Percentiles rank a stretch among this genome's conserved stretches.
These are phyloP conservation scores for Diospyros lotus DNA, from an alignment of 148 eudicot genomes.

Conservation along the genomic window DNA sequence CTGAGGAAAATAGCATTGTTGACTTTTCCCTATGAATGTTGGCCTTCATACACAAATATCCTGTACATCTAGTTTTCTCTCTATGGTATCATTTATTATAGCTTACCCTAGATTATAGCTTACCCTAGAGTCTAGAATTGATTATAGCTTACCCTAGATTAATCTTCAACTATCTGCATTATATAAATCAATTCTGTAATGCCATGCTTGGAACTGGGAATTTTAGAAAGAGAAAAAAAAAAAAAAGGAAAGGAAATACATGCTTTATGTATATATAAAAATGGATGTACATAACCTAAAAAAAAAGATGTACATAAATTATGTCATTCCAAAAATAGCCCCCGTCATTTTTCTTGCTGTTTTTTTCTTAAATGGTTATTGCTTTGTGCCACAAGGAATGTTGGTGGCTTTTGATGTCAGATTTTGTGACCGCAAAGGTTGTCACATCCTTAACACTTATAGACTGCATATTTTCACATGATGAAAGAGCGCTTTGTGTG, in stretches of 20 bases:
- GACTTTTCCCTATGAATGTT: neutral
- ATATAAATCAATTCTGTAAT: neutral
- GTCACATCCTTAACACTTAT: neutral
- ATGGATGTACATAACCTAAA: too few species aligned
- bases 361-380: neutral
- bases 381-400: neutral
- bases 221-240: too few species aligned
- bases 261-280: too few species aligned
- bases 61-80: neutral
- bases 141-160: neutral
- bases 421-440: neutral
- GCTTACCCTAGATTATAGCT: constrained; percentile 1
- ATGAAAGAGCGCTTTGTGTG: neutral
- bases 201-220: too few species aligned
- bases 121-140: neutral
- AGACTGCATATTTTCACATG: neutral
- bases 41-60: neutral
- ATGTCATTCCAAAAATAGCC: too few species aligned
- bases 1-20: neutral
- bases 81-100: neutral
- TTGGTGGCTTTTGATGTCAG: constrained; percentile 1
- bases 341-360: neutral
- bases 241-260: too few species aligned
- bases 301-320: too few species aligned
- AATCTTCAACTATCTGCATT: neutral